These are phyloP conservation scores for Leccinum fuscescens DNA, from an alignment of 1,284 basidiomycete species.

Conservation along the genomic window DNA sequence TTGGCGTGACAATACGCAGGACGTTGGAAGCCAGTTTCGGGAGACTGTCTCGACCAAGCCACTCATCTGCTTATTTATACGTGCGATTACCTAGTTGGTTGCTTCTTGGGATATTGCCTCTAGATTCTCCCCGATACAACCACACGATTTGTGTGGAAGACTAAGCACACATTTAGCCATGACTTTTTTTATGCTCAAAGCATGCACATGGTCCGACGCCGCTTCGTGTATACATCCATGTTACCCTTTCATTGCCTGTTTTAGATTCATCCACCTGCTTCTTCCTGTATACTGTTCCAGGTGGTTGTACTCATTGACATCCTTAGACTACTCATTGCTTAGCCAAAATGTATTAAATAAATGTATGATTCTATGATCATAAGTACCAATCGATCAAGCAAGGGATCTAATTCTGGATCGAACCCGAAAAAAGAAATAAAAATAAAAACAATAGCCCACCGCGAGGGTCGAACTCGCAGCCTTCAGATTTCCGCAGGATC, in stretches of 20 bases:
- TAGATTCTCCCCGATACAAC: conserved; percentile 28
- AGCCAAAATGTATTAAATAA: conserved; percentile 17
- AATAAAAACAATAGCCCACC: conserved; percentile 56
- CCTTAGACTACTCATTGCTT: conserved; percentile 24
- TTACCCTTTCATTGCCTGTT: conserved; percentile 12
- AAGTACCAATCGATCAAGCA: neutral
- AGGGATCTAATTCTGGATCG: neutral
- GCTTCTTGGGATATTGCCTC: conserved; percentile 31
- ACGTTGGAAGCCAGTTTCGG: conserved; percentile 24
- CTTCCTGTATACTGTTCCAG: conserved; percentile 11
- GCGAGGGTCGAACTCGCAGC: conserved; percentile 91
- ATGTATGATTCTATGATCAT: conserved; percentile 4
- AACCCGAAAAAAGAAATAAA: neutral
- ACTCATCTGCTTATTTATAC: conserved; percentile 31
- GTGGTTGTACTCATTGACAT: conserved; percentile 17
- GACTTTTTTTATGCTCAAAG: conserved; percentile 14
- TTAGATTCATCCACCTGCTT: conserved; percentile 12
- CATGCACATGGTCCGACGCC: conserved; percentile 4
- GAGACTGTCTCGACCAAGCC: conserved; percentile 10
- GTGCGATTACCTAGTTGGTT: conserved; percentile 26
- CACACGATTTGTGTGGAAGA: conserved; percentile 21
- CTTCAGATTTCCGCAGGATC: conserved; percentile 78
- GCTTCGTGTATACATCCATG: conserved; percentile 15
- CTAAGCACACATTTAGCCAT: conserved; percentile 16
- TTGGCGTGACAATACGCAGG: conserved; percentile 24